Percentiles rank a stretch among this genome's conserved stretches.
Evolutionary conservation across 768 basidiomycete genomes (phyloP).

Genomic region (Coprinopsis strossmayeri): DNA sequence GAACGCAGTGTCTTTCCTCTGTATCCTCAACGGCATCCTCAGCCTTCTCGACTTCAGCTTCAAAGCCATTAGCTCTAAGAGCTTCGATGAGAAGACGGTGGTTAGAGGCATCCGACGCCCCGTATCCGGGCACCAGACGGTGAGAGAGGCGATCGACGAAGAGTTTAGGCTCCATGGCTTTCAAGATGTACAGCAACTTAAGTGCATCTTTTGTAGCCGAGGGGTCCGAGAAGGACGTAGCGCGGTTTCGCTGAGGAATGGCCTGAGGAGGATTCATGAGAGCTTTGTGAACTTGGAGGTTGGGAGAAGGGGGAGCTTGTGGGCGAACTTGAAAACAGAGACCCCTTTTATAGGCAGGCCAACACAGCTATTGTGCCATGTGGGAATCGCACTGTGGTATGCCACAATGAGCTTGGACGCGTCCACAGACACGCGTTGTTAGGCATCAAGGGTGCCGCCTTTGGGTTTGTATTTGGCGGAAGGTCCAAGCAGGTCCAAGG

Average conservation of each 20-base stretch:
- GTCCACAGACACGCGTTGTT: no score
- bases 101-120: background rate
- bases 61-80: conserved; percentile 1
- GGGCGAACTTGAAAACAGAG: no score
- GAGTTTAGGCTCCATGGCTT: background rate
- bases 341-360: no score
- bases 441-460: no score
- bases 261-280: no score
- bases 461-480: no score
- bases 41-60: background rate
- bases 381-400: no score
- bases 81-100: background rate
- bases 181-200: background rate
- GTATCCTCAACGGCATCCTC: conserved; percentile 1
- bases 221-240: background rate
- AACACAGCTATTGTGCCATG: no score
- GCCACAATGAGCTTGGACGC: no score
- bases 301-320: no score
- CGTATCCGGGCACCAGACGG: background rate
- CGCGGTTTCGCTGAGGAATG: background rate
- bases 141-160: background rate
- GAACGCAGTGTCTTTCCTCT: background rate
- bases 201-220: background rate
- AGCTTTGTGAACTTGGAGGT: no score
- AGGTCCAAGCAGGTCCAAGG: no score